A percentile compares a stretch with the other conserved stretches of the same genome.
Evolutionary conservation across 192 early-diverging fungal genomes (phyloP).

Genomic region (Coemansia sp.): DNA sequence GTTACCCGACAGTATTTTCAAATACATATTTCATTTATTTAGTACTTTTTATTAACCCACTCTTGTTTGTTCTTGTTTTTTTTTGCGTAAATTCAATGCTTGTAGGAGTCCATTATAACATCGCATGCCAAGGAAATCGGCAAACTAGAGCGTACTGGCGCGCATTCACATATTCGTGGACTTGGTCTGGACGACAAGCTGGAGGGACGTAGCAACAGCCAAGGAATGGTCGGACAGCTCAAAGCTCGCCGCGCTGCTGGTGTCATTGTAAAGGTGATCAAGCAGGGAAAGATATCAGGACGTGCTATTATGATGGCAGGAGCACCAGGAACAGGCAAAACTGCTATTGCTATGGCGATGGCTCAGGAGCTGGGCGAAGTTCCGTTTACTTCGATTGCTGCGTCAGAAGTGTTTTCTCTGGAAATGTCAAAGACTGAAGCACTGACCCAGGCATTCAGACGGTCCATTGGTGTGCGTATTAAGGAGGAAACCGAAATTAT

Average conservation of each 20-base stretch:
- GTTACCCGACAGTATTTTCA: too few relatives aligned
- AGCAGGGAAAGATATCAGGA: constrained; percentile 97
- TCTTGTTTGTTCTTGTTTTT: background rate
- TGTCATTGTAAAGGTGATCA: constrained; percentile 94
- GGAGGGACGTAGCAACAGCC: constrained; percentile 80
- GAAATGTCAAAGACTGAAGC: constrained; percentile 99
- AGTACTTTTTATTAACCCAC: too few relatives aligned
- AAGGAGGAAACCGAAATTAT: constrained; percentile 99
- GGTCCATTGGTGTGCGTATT: constrained; percentile 96
- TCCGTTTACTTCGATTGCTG: constrained; percentile 96
- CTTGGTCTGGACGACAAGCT: constrained; percentile 93
- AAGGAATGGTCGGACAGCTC: constrained; percentile 98
- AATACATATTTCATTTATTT: too few relatives aligned
- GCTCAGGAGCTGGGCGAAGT: constrained; percentile 95
- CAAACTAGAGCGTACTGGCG: constrained; percentile 62
- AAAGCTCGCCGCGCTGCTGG: constrained; percentile 96
- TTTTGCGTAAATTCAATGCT: background rate
- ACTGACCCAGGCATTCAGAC: constrained; percentile 94
- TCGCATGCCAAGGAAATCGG: constrained; percentile 49
- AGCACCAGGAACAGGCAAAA: constrained; percentile 98
- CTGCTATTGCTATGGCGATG: constrained; percentile 99
- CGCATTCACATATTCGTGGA: constrained; percentile 97
- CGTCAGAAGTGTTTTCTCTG: constrained; percentile 97
- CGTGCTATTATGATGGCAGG: constrained; percentile 97
- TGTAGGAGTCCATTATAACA: constrained; percentile 55